phyloP scores from a whole-genome alignment of 176 grass and related monocot genomes.

The Calamus simplicifolius region DNA sequence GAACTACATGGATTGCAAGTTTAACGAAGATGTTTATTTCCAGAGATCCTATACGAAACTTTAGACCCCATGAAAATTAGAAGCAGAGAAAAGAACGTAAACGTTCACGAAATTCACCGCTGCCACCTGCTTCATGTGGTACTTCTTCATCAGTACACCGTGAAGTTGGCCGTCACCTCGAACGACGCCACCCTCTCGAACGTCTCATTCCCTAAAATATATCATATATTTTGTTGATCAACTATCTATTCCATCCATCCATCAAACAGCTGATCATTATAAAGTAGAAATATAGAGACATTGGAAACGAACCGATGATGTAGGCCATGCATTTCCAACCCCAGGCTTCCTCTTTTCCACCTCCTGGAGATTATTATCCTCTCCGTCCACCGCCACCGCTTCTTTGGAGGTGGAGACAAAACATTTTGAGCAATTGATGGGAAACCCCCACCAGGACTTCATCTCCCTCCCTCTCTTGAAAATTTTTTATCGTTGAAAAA shows the following conservation, averaged over 20 bases:
- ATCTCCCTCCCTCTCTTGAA: no score
- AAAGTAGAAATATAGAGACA: not conserved
- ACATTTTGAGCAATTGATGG: no score
- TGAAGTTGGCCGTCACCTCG: constrained; percentile 38
- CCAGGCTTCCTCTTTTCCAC: not conserved
- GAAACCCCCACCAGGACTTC: no score
- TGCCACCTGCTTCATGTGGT: constrained; percentile 20
- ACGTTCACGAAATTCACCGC: constrained; percentile 35
- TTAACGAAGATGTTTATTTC: no score
- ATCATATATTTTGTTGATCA: not conserved
- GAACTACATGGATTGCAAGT: no score
- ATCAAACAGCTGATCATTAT: no score
- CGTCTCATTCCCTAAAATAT: constrained; percentile 13
- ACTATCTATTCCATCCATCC: not conserved
- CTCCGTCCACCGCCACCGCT: no score
- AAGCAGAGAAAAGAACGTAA: no score
- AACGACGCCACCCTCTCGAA: constrained; percentile 33
- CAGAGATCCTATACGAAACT: no score
- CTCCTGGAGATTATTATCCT: not conserved
- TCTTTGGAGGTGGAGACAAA: no score
- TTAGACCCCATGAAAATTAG: no score
- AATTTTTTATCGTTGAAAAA: no score
- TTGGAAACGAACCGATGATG: constrained; percentile 30
- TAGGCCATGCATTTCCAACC: constrained; percentile 47
- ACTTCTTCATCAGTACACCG: constrained; percentile 33